Base-by-base conservation (phyloP, 1,284 basidiomycete species). In the Cryptococcus maquisensis region DNA sequence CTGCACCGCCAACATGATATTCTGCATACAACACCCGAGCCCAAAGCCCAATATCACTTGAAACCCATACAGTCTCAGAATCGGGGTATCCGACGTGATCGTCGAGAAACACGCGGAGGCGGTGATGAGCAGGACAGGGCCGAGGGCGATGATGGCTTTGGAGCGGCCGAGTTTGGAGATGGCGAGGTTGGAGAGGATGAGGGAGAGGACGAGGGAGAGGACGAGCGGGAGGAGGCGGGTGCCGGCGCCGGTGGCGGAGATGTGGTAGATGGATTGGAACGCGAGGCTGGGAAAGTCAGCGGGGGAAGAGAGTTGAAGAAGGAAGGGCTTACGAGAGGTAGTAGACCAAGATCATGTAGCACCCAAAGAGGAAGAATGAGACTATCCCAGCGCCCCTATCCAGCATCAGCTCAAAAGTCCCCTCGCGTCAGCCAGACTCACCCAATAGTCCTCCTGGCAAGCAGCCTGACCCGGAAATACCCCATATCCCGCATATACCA, bases 381-480 rank as follows among this genome's bases (percentile, higher is more conserved):
- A 67, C 63, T 15, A 63, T 62, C 6, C 55, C 58, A 5, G 65
- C 61, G 9, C 65, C 67, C 47, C 67, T 68, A 51, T 44, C 2
- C 32, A 3, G 18, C 44, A 21, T 41, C 49, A 52, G 49, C 41
- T 6, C 4, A 36, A 21, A 15, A 48, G 32, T 23, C 38, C 55
- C n/a, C 9, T 32, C 35, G n/a, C n/a, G 12, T 18, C 8, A 16
- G n/a, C 41, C 40, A 6, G 15, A 67, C 69, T 65, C 57, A 69
- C 60, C 54, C 52, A 43, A 76, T 69, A 18, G 72, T 74, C 15
- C 74, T 61, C 16, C 74, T 60, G 40, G 58, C 63, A 49, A 78
- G 54, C 23, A 77, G 57, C 20, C 50, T 47, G n/a, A 78, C 61
- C 32, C 74, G 73, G 48, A 79, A 67, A 70, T 78, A 77, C 21